phyloP scores from a whole-genome alignment of 2,329 filamentous ascomycete species.

The Colletotrichum echinochloae region DNA sequence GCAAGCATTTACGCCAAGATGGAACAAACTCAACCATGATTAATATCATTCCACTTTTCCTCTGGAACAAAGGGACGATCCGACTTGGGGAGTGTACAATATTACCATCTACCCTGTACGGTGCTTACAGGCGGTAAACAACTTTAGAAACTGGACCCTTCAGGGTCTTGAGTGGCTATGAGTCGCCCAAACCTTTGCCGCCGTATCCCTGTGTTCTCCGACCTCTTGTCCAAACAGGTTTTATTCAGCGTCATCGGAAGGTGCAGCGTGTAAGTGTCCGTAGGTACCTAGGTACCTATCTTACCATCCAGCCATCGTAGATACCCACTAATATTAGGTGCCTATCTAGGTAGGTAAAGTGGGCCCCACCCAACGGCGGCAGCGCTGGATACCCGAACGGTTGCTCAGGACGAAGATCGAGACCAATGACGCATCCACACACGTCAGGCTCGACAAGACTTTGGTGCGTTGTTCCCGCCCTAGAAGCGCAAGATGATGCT shows the following conservation, averaged over 20 bases:
- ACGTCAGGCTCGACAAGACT: slow-evolving; percentile 30
- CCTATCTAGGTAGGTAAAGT: no score
- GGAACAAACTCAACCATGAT: slow-evolving; percentile 7
- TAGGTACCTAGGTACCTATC: no score
- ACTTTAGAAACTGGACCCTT: slow-evolving; percentile 27
- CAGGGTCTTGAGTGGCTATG: slow-evolving; percentile 33
- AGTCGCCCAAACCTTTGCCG: slow-evolving; percentile 23
- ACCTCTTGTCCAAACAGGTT: slow-evolving; percentile 32
- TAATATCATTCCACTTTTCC: background rate
- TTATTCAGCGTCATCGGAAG: slow-evolving; percentile 26
- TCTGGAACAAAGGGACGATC: background rate
- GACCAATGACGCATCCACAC: slow-evolving; percentile 33
- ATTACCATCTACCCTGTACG: no score
- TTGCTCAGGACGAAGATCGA: slow-evolving; percentile 7
- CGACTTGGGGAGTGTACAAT: no score
- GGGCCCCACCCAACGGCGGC: background rate
- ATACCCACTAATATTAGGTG: no score
- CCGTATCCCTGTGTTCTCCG: slow-evolving; percentile 17
- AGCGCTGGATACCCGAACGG: background rate
- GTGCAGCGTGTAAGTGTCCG: no score
- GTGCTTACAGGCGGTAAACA: slow-evolving; percentile 25
- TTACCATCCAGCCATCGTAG: no score
- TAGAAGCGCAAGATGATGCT: slow-evolving; percentile 11
- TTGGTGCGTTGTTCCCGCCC: slow-evolving; percentile 30
- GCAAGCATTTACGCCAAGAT: background rate